These are phyloP conservation scores for Neurospora sp. DNA, from an alignment of 495 filamentous ascomycete species.

Conservation along the genomic window DNA sequence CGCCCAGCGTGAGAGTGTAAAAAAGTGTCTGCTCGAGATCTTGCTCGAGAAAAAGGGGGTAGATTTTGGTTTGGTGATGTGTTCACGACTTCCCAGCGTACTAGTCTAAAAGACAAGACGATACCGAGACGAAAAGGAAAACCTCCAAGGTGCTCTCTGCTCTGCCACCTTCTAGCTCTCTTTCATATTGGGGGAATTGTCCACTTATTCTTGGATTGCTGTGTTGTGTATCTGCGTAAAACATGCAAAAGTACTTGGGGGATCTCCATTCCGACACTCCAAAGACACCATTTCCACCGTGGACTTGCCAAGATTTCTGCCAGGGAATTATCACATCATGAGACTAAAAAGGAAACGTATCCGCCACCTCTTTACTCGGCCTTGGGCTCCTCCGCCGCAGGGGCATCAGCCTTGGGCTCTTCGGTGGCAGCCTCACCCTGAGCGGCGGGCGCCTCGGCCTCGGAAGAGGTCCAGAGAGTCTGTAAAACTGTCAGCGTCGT, in stretches of 20 bases:
- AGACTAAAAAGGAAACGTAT: constrained; percentile 19
- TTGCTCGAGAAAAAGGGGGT: constrained; percentile 16
- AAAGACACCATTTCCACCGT: constrained; percentile 41
- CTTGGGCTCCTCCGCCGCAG: constrained; percentile 40
- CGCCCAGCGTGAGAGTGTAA: not conserved
- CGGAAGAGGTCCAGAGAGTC: constrained; percentile 99
- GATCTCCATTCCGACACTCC: constrained; percentile 42
- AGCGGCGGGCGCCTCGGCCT: constrained; percentile 72
- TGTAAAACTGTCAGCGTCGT: constrained; percentile 25
- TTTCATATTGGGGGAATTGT: constrained; percentile 24
- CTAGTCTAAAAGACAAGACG: constrained; percentile 41
- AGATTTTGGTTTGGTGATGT: constrained; percentile 28
- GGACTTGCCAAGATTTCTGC: constrained; percentile 29
- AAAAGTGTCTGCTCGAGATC: not conserved
- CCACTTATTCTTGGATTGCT: constrained; percentile 25
- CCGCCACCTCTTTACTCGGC: constrained; percentile 35
- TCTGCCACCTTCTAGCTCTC: constrained; percentile 21
- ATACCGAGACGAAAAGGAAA: constrained; percentile 30
- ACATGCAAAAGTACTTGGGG: constrained; percentile 41
- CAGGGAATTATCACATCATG: constrained; percentile 24
- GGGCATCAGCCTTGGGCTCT: constrained; percentile 33
- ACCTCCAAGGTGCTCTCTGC: constrained; percentile 33
- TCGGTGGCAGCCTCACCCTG: constrained; percentile 49
- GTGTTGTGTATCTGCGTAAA: constrained; percentile 39
- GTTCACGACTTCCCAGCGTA: constrained; percentile 28